Conservation (phyloP, 768 basidiomycete species). For the Lactifluus volemus region DNA sequence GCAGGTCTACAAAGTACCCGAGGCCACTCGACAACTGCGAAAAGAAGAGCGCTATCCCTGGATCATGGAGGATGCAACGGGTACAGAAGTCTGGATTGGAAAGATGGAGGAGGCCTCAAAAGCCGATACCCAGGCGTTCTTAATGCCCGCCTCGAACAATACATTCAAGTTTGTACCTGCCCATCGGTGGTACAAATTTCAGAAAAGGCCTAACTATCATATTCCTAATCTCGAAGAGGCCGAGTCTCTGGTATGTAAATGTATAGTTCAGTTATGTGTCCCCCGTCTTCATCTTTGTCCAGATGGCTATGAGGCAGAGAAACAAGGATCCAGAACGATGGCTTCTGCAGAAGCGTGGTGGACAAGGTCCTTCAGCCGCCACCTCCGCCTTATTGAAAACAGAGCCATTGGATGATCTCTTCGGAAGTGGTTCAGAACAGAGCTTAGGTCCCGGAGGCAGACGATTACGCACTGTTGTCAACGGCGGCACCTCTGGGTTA, state of each 20-base stretch:
- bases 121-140: conserved; percentile 67
- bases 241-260: conserved; percentile 52
- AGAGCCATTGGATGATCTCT: conserved; percentile 38
- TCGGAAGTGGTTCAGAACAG: conserved; percentile 41
- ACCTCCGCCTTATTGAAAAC: conserved; percentile 64
- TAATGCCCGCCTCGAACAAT: conserved; percentile 76
- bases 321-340: conserved; percentile 71
- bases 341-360: conserved; percentile 53
- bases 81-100: conserved; percentile 70
- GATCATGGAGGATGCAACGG: conserved; percentile 78
- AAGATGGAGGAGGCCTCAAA: conserved; percentile 71
- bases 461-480: conserved; percentile 58
- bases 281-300: conserved; percentile 23
- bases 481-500: conserved; percentile 49
- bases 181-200: conserved; percentile 89
- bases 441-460: conserved; percentile 66
- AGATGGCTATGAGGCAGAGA: conserved; percentile 51
- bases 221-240: conserved; percentile 58
- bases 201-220: conserved; percentile 71
- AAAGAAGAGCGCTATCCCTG: conserved; percentile 86
- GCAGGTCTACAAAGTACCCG: conserved; percentile 77
- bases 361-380: conserved; percentile 49
- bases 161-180: conserved; percentile 84
- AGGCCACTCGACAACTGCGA: conserved; percentile 67
- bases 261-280: conserved; percentile 20